Conservation (phyloP, 139 green algal genomes). For the Tetradesmus lagerheimii region DNA sequence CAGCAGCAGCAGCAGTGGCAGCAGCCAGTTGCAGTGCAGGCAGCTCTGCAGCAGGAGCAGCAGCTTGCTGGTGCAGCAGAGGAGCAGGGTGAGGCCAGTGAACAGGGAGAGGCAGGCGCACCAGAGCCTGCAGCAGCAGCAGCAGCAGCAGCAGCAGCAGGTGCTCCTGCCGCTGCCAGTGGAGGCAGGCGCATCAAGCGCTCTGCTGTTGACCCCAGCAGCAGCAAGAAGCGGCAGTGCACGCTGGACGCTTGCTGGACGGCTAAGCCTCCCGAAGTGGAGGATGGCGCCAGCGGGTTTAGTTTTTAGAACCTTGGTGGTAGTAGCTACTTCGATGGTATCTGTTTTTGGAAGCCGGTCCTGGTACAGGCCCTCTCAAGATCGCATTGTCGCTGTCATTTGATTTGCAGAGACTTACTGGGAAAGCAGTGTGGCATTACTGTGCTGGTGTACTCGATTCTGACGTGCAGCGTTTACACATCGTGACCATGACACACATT, state of each 20-base stretch:
- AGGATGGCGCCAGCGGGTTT: constrained; percentile 35
- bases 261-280: constrained; percentile 19
- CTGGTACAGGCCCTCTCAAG: no score
- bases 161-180: neutral
- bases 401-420: no score
- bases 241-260: neutral
- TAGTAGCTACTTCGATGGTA: no score
- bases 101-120: neutral
- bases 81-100: neutral
- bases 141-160: constrained; percentile 32
- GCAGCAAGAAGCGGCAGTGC: constrained; percentile 32
- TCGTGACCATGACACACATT: no score
- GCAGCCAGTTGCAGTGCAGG: neutral
- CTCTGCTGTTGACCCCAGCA: neutral
- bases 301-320: neutral
- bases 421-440: no score
- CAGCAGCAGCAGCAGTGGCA: constrained; percentile 8
- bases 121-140: constrained; percentile 22
- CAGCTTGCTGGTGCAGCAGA: neutral
- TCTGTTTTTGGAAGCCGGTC: no score
- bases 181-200: constrained; percentile 12
- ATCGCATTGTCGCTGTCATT: no score
- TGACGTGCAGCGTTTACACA: no score
- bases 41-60: neutral
- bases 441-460: no score